Evolutionary conservation across 2,329 filamentous ascomycete species (phyloP).

Genomic region (Fusarium torreyae): DNA sequence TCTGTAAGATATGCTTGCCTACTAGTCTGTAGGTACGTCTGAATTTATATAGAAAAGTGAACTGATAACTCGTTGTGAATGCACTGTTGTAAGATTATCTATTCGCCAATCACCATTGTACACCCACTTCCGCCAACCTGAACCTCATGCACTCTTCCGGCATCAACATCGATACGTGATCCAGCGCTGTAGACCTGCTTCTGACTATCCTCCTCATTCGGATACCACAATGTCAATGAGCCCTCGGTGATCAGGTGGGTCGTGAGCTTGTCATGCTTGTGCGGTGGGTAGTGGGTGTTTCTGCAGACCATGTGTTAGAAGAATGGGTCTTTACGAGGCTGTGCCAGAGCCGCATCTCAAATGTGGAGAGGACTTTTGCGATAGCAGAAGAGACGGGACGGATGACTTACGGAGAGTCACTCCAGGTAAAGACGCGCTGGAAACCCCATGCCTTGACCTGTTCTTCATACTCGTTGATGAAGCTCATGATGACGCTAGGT

Average conservation of each 20-base stretch:
- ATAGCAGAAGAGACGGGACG: neutral
- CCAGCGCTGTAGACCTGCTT: constrained; percentile 74
- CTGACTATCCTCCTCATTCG: constrained; percentile 67
- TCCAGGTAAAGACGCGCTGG: constrained; percentile 78
- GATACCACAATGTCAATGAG: constrained; percentile 77
- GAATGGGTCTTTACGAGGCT: constrained; percentile 14
- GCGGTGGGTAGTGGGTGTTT: constrained; percentile 77
- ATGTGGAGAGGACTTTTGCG: no score
- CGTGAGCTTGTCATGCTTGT: constrained; percentile 74
- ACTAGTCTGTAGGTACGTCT: no score
- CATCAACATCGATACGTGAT: constrained; percentile 76
- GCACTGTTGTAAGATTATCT: neutral
- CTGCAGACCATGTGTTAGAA: constrained; percentile 56
- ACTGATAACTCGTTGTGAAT: neutral
- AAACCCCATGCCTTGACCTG: constrained; percentile 81
- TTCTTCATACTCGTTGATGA: constrained; percentile 60
- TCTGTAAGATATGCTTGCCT: no score
- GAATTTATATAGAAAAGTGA: neutral
- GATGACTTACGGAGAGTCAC: constrained; percentile 74
- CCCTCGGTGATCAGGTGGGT: constrained; percentile 79
- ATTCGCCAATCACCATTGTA: constrained; percentile 77
- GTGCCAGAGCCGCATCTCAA: constrained; percentile 5
- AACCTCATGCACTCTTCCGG: constrained; percentile 75
- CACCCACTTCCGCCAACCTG: constrained; percentile 78
- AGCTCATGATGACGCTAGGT: constrained; percentile 46